Evolutionary conservation across 2,329 filamentous ascomycete species (phyloP).

Genomic region (Cladosporium sp.): DNA sequence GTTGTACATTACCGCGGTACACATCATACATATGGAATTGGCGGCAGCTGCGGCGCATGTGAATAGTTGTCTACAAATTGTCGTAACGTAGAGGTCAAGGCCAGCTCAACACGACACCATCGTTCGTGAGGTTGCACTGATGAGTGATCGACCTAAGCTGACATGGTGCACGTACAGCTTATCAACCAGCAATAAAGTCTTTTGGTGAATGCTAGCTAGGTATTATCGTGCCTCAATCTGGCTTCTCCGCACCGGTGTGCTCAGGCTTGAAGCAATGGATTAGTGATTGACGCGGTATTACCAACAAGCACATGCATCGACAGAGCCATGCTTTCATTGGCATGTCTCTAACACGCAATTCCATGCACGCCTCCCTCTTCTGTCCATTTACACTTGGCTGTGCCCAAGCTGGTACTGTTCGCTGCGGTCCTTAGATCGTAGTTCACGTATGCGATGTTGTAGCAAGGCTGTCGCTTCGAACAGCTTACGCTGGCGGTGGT

Average conservation of each 20-base stretch:
- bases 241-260: too few species aligned
- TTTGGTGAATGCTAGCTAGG: background rate
- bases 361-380: constrained; percentile 43
- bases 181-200: background rate
- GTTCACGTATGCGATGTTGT: constrained; percentile 51
- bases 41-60: too few species aligned
- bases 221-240: background rate
- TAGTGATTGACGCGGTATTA: background rate
- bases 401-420: constrained; percentile 37
- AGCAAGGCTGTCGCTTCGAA: constrained; percentile 52
- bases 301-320: background rate
- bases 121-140: background rate
- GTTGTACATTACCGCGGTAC: too few species aligned
- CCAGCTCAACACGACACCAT: background rate
- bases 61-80: background rate
- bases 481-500: constrained; percentile 49
- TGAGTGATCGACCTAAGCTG: background rate
- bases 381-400: constrained; percentile 41
- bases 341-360: background rate
- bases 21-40: too few species aligned
- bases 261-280: too few species aligned
- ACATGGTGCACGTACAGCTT: background rate
- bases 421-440: constrained; percentile 37
- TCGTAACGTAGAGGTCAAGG: background rate
- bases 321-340: background rate